Evolutionary conservation across 2,329 filamentous ascomycete species (phyloP).

Genomic region (Cladosporium austrohemisphaericum): DNA sequence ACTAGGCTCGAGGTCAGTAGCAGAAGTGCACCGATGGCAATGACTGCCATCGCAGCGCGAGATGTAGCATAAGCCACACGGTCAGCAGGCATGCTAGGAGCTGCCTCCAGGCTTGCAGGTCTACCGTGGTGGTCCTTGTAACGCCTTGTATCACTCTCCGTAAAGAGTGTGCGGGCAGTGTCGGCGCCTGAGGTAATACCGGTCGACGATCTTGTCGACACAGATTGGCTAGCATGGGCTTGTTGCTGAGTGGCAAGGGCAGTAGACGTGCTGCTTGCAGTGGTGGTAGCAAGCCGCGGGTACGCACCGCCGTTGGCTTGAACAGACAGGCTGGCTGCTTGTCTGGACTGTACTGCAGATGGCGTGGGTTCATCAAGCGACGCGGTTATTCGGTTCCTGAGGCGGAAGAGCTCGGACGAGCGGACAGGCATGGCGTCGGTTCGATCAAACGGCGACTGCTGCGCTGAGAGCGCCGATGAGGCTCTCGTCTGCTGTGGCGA

Average conservation of each 20-base stretch:
- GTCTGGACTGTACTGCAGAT: background rate
- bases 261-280: background rate
- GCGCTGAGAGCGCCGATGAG: conserved; percentile 7
- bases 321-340: conserved; percentile 2
- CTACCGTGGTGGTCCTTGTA: conserved; percentile 12
- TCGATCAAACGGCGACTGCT: conserved; percentile 7
- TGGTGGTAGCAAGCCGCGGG: conserved; percentile 18
- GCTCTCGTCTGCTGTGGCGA: background rate
- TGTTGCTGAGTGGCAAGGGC: background rate
- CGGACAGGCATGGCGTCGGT: background rate
- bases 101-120: background rate
- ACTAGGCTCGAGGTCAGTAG: background rate
- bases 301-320: conserved; percentile 29
- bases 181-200: too few relatives aligned
- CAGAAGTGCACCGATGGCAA: background rate
- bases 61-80: background rate
- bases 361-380: background rate
- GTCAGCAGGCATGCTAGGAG: background rate
- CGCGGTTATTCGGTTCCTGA: conserved; percentile 6
- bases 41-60: background rate
- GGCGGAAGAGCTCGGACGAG: conserved; percentile 8
- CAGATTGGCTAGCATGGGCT: background rate
- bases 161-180: conserved; percentile 5
- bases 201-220: background rate
- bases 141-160: conserved; percentile 13